Conservation (phyloP, 2,329 filamentous ascomycete species). For the Colletotrichum sidae region DNA sequence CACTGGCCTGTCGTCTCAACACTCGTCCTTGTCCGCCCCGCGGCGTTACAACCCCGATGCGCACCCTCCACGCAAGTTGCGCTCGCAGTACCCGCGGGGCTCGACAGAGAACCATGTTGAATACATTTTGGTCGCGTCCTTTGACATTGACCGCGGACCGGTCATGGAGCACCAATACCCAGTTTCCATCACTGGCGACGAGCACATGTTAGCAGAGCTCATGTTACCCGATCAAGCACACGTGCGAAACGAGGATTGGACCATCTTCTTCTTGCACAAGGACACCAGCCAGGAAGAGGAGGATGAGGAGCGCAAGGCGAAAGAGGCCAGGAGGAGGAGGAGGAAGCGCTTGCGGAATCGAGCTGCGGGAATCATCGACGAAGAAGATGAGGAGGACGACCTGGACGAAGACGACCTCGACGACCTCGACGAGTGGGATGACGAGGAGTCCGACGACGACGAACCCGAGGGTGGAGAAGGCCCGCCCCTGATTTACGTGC, state of each 20-base stretch:
- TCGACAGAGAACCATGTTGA: constrained; percentile 93
- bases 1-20: constrained; percentile 66
- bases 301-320: constrained; percentile 73
- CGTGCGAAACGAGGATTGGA: constrained; percentile 96
- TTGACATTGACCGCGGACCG: constrained; percentile 95
- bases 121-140: constrained; percentile 96
- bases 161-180: constrained; percentile 99
- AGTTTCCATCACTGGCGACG: constrained; percentile 92
- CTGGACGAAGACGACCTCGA: constrained; percentile 57
- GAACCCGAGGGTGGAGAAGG: constrained; percentile 82
- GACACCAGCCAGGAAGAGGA: constrained; percentile 88
- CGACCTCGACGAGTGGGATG: constrained; percentile 58
- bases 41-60: constrained; percentile 63
- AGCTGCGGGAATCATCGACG: constrained; percentile 60
- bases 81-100: constrained; percentile 81
- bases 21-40: constrained; percentile 69
- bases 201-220: constrained; percentile 97
- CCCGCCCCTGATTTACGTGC: constrained; percentile 93
- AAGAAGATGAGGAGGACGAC: constrained; percentile 64
- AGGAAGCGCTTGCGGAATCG: constrained; percentile 65
- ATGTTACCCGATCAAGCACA: constrained; percentile 99
- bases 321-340: constrained; percentile 62
- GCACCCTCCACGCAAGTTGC: constrained; percentile 67
- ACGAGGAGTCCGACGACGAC: constrained; percentile 65
- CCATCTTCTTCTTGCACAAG: constrained; percentile 98